Conservation (phyloP, 129 eudicot genomes). For the Helianthus annuus region HanXRQr2.0-SUNRISE NC_035435.2:115445136-115445635, state of each 20-base stretch:
- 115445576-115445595: neutral
- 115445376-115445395: neutral
- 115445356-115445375: neutral
- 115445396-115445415: neutral
- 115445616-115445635: neutral
- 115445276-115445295: constrained; percentile 42
- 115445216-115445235: constrained; percentile 2
- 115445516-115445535: neutral
- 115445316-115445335: constrained; percentile 48
- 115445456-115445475: neutral
- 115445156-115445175: constrained; percentile 30
- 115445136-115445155: constrained; percentile 63
- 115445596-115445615: too few species aligned
- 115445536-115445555: neutral
- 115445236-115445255: neutral
- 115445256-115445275: constrained; percentile 2
- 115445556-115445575: neutral
- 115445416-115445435: neutral
- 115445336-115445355: neutral
- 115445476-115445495: neutral
- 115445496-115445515: neutral
- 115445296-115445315: constrained; percentile 67
- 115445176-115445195: constrained; percentile 8
- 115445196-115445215: constrained; percentile 4
- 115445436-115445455: neutral